These are phyloP conservation scores for Alternaria angustiovoidea DNA, from an alignment of 2,329 filamentous ascomycete species.

Conservation along the genomic window DNA sequence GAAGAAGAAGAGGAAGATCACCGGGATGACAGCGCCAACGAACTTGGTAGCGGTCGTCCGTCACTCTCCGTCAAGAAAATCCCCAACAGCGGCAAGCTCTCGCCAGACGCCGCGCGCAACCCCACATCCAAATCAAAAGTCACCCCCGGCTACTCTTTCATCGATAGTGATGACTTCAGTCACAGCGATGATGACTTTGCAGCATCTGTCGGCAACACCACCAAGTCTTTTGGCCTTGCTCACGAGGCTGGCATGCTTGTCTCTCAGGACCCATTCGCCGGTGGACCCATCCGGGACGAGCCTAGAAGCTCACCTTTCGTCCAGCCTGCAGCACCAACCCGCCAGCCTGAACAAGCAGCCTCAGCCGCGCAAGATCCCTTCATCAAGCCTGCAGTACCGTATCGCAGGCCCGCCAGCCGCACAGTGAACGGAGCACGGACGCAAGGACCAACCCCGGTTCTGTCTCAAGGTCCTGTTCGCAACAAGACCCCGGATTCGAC, in stretches of 20 bases:
- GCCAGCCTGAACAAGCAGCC: not conserved
- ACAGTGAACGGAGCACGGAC: constrained; percentile 6
- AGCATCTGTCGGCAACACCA: constrained; percentile 35
- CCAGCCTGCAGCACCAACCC: constrained; percentile 8
- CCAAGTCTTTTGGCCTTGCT: constrained; percentile 45
- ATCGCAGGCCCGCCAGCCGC: constrained; percentile 6
- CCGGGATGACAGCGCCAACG: constrained; percentile 22
- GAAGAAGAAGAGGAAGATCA: constrained; percentile 13
- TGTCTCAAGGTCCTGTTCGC: not conserved
- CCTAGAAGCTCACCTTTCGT: constrained; percentile 6
- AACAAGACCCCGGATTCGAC: not conserved
- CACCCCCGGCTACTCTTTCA: constrained; percentile 27
- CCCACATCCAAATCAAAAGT: constrained; percentile 3
- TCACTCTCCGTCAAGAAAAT: constrained; percentile 3
- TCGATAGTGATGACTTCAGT: constrained; percentile 28
- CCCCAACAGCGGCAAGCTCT: constrained; percentile 13
- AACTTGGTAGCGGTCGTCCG: constrained; percentile 15
- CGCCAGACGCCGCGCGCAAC: constrained; percentile 8
- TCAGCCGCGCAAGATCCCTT: constrained; percentile 1
- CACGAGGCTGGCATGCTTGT: constrained; percentile 46
- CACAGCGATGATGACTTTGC: constrained; percentile 33
- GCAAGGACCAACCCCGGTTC: constrained; percentile 3
- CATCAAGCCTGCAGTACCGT: constrained; percentile 6
- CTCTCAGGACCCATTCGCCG: constrained; percentile 9
- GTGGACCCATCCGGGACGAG: constrained; percentile 7